These are phyloP conservation scores for Diaporthe vaccinii DNA, from an alignment of 2,329 filamentous ascomycete genomes.

Conservation along the genomic window DNA sequence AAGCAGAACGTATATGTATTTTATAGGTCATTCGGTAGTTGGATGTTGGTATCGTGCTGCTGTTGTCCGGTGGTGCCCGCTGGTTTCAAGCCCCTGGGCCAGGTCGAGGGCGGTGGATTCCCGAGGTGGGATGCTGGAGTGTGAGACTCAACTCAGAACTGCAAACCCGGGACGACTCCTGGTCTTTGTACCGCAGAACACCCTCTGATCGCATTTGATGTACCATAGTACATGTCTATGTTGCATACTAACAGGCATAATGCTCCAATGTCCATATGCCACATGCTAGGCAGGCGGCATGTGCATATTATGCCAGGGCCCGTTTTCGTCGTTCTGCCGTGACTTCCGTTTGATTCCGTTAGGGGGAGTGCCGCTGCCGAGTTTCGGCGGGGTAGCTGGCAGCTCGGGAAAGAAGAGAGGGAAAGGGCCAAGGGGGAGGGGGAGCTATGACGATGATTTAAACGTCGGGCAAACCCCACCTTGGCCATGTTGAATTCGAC, in stretches of 20 bases:
- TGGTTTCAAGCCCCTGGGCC: constrained; percentile 4
- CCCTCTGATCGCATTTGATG: neutral
- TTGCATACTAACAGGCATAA: neutral
- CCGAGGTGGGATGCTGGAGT: neutral
- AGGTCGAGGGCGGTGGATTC: constrained; percentile 7
- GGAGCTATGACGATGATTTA: constrained; percentile 38
- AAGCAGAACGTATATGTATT: neutral
- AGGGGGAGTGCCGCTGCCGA: constrained; percentile 14
- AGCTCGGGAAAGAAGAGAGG: constrained; percentile 32
- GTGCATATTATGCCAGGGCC: neutral
- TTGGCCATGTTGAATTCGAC: neutral
- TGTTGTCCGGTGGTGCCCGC: neutral
- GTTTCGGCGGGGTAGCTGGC: constrained; percentile 34
- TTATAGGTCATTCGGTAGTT: neutral
- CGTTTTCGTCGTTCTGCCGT: constrained; percentile 5
- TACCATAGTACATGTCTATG: neutral
- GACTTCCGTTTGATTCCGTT: constrained; percentile 27
- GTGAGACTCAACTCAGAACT: neutral
- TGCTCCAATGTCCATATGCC: neutral
- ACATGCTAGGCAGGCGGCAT: neutral
- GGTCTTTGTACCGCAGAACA: neutral
- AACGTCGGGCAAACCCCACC: constrained; percentile 37
- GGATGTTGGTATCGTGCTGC: neutral
- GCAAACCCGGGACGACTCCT: neutral
- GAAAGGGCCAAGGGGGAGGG: neutral